phyloP scores from a whole-genome alignment of 2,329 filamentous ascomycete species.

The Cladosporium sp. region DNA sequence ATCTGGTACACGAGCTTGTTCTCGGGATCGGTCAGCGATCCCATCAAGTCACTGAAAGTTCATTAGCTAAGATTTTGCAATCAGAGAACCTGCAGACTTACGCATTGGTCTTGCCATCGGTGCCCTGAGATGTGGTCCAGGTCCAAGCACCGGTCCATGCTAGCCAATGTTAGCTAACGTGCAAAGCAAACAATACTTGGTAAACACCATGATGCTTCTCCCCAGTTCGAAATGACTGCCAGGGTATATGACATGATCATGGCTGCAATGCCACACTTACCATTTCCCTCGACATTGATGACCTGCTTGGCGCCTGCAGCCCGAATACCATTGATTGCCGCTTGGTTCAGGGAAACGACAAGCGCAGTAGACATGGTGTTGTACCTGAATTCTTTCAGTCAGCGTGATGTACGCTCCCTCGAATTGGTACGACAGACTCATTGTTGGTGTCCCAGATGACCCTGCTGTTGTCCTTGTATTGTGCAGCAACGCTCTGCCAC shows the following conservation, averaged over 20 bases:
- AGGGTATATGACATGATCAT: too few relatives aligned
- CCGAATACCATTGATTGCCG: constrained; percentile 44
- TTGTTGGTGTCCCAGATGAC: constrained; percentile 48
- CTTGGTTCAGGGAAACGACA: constrained; percentile 46
- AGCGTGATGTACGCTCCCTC: neutral
- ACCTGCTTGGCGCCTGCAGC: constrained; percentile 48
- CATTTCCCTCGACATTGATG: constrained; percentile 58
- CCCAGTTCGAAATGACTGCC: too few relatives aligned
- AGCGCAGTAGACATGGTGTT: constrained; percentile 42
- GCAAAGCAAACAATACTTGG: neutral
- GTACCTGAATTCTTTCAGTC: constrained; percentile 10
- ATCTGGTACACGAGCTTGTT: constrained; percentile 58
- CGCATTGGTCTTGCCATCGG: constrained; percentile 38
- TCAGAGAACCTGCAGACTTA: neutral
- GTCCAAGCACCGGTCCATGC: constrained; percentile 47
- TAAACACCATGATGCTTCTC: too few relatives aligned
- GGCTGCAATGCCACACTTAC: neutral
- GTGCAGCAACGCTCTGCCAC: constrained; percentile 39
- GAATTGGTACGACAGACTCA: constrained; percentile 23
- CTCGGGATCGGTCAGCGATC: constrained; percentile 47
- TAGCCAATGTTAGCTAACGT: neutral
- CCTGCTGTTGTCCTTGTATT: constrained; percentile 38
- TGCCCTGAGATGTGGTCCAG: constrained; percentile 45
- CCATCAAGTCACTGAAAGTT: constrained; percentile 33
- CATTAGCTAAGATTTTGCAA: neutral